Conservation (phyloP, 2,329 filamentous ascomycete species). For the Nothophaeocryptopus gaeumannii region DNA sequence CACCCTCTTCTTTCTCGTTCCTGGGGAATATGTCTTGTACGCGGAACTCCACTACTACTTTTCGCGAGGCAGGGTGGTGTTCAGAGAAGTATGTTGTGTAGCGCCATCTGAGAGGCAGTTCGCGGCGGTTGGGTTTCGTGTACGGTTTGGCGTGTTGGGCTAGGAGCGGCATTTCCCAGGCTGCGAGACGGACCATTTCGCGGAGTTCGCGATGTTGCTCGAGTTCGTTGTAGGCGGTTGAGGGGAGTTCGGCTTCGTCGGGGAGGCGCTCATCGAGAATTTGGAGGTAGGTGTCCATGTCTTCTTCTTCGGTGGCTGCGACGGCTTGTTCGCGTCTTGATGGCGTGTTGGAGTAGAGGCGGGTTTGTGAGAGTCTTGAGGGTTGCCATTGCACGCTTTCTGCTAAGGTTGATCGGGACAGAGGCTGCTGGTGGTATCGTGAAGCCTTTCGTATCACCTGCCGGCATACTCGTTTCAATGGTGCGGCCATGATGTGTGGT, state of each 20-base stretch:
- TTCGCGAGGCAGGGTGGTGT: slow-evolving; percentile 82
- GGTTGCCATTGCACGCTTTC: slow-evolving; percentile 13
- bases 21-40: slow-evolving; percentile 60
- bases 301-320: slow-evolving; percentile 10
- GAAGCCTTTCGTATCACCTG: slow-evolving; percentile 22
- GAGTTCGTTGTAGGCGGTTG: slow-evolving; percentile 78
- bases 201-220: slow-evolving; percentile 84
- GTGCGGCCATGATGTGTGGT: slow-evolving; percentile 27
- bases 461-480: slow-evolving; percentile 30
- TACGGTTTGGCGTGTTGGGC: slow-evolving; percentile 80
- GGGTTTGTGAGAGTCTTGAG: slow-evolving; percentile 6
- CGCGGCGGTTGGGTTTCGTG: slow-evolving; percentile 57
- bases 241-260: slow-evolving; percentile 81
- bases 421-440: slow-evolving; percentile 11
- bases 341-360: slow-evolving; percentile 8
- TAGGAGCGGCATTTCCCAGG: slow-evolving; percentile 94
- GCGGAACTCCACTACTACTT: slow-evolving; percentile 90
- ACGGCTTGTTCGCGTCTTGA: slow-evolving; percentile 8
- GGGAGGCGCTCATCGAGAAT: slow-evolving; percentile 21
- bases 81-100: slow-evolving; percentile 98
- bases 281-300: slow-evolving; percentile 13
- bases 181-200: slow-evolving; percentile 80
- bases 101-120: slow-evolving; percentile 80
- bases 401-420: background rate
- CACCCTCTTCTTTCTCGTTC: slow-evolving; percentile 49